These are phyloP conservation scores for Zasmidium angulare DNA, from an alignment of 2,329 filamentous ascomycete species.

Conservation along the genomic window DNA sequence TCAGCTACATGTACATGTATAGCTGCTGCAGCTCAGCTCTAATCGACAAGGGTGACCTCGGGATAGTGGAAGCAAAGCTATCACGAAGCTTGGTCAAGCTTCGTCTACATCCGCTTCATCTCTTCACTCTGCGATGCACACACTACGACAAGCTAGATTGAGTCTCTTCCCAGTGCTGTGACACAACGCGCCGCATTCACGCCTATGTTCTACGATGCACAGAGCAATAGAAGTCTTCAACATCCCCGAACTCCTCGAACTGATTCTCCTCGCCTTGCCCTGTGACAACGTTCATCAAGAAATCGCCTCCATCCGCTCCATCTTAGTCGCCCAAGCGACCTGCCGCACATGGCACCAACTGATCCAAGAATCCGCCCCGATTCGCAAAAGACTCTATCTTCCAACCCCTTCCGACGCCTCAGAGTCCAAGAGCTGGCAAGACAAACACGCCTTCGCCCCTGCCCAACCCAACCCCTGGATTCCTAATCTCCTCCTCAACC, in stretches of 20 bases:
- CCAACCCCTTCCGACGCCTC: constrained; percentile 11
- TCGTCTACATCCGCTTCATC: not conserved
- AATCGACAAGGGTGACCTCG: not conserved
- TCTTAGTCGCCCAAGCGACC: constrained; percentile 16
- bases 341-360: constrained; percentile 21
- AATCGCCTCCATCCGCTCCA: constrained; percentile 16
- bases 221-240: constrained; percentile 16
- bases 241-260: constrained; percentile 21
- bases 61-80: not conserved
- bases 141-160: too few species aligned
- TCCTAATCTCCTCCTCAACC: constrained; percentile 21
- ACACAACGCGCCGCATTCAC: too few species aligned
- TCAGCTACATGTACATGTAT: not conserved
- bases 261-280: constrained; percentile 21
- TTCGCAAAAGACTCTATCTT: constrained; percentile 21
- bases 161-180: too few species aligned
- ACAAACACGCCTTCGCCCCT: constrained; percentile 17
- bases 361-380: constrained; percentile 13
- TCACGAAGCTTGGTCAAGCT: not conserved
- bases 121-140: not conserved
- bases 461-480: constrained; percentile 24
- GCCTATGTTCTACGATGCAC: not conserved
- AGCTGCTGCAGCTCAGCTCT: not conserved
- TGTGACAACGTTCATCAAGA: constrained; percentile 19
- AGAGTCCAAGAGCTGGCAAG: constrained; percentile 9